A percentile compares a stretch with the other conserved stretches of the same genome.
Evolutionary conservation across 192 early-diverging fungal species (phyloP).

Genomic region (Backusella westeae): DNA sequence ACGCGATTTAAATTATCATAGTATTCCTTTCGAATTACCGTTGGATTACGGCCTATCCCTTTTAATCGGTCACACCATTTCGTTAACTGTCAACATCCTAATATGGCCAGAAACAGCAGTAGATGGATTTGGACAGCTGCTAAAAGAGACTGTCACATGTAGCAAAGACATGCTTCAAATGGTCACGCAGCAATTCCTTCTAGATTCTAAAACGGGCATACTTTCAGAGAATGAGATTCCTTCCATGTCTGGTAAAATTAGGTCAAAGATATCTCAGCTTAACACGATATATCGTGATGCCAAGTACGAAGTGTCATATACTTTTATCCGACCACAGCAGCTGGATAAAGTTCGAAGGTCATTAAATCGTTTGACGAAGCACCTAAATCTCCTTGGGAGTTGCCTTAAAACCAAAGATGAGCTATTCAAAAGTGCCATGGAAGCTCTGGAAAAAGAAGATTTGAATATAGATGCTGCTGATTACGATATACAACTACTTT

Average conservation of each 20-base stretch:
- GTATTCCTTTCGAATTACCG: constrained; percentile 5
- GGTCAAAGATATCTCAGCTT: constrained; percentile 26
- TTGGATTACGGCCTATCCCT: constrained; percentile 38
- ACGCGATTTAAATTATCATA: constrained; percentile 6
- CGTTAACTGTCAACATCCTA: constrained; percentile 37
- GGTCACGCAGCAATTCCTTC: constrained; percentile 30
- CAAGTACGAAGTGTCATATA: constrained; percentile 36
- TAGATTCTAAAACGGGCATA: constrained; percentile 19
- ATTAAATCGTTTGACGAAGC: constrained; percentile 29
- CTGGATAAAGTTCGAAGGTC: constrained; percentile 16
- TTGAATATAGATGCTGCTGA: background rate
- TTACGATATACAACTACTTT: background rate
- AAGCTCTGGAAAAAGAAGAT: background rate
- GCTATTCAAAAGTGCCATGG: constrained; percentile 19
- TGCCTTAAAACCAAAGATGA: constrained; percentile 32
- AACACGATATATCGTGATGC: constrained; percentile 34
- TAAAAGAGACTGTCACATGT: constrained; percentile 28
- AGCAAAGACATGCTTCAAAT: constrained; percentile 35
- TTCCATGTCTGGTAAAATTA: constrained; percentile 11
- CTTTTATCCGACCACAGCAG: constrained; percentile 25
- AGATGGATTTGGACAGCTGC: constrained; percentile 40
- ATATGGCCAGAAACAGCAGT: constrained; percentile 53
- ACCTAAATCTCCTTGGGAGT: constrained; percentile 27
- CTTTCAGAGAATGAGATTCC: constrained; percentile 13
- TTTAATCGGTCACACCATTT: constrained; percentile 40